These are phyloP conservation scores for Xanthoceras sorbifolium DNA, from an alignment of 345 rosid species.

Conservation along the genomic window DNA sequence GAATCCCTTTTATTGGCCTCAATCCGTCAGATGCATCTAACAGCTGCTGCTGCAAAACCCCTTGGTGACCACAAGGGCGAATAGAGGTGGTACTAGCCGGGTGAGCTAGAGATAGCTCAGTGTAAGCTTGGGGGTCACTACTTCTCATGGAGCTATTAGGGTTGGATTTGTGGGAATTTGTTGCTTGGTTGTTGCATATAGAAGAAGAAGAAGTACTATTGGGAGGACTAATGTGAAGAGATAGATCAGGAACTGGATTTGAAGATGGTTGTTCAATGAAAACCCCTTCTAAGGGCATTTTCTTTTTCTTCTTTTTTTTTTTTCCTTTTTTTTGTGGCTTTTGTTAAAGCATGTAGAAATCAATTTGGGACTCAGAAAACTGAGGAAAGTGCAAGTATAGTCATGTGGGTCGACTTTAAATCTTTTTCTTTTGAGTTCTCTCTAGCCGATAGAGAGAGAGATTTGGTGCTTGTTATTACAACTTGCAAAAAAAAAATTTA, in stretches of 20 bases:
- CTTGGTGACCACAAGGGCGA: conserved; percentile 17
- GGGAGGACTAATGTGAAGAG: conserved; percentile 73
- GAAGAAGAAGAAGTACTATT: conserved; percentile 33
- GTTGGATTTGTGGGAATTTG: conserved; percentile 24
- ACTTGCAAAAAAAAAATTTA: no score
- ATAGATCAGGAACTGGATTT: conserved; percentile 65
- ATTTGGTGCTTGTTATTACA: conserved; percentile 21
- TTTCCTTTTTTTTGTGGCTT: background rate
- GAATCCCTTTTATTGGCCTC: conserved; percentile 81
- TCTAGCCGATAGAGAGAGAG: background rate
- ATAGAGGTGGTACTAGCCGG: conserved; percentile 18
- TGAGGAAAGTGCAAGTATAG: conserved; percentile 27
- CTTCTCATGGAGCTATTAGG: conserved; percentile 11
- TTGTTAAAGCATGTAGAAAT: background rate
- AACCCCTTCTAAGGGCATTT: conserved; percentile 57
- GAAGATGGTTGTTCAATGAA: conserved; percentile 50
- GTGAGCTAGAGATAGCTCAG: conserved; percentile 51
- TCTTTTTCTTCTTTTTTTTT: conserved; percentile 7
- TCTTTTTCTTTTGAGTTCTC: conserved; percentile 8
- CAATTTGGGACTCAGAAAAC: background rate
- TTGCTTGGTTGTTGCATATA: conserved; percentile 10
- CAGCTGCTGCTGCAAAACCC: conserved; percentile 27
- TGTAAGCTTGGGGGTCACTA: conserved; percentile 27
- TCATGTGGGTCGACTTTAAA: conserved; percentile 32
- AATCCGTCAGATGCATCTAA: conserved; percentile 41